Conservation (phyloP, 2,329 filamentous ascomycete genomes). For the Escovopsis sp. region DNA sequence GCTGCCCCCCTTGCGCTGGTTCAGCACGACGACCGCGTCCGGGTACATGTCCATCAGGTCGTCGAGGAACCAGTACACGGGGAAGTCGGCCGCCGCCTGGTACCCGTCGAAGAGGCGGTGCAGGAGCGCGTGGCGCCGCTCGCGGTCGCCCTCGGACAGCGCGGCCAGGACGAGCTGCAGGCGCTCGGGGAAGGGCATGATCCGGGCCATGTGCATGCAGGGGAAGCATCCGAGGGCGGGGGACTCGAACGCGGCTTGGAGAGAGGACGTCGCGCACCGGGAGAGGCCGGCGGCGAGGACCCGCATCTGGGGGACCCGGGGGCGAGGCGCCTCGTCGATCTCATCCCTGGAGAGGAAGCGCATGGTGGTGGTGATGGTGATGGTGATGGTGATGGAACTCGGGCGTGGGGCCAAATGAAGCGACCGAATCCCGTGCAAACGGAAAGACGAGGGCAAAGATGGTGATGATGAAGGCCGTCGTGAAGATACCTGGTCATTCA, state of each 20-base stretch:
- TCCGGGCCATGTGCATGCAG: conserved; percentile 20
- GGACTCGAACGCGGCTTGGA: conserved; percentile 18
- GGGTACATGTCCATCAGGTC: conserved; percentile 25
- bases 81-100: conserved; percentile 15
- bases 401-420: too few species aligned
- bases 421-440: too few species aligned
- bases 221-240: conserved; percentile 13
- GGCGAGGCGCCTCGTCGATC: conserved; percentile 6
- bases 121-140: conserved; percentile 15
- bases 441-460: too few species aligned
- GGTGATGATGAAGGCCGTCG: too few species aligned
- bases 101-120: conserved; percentile 17
- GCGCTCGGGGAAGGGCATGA: conserved; percentile 11
- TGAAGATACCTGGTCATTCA: too few species aligned
- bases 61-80: conserved; percentile 16
- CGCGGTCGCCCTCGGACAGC: conserved; percentile 12
- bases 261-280: conserved; percentile 20
- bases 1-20: conserved; percentile 12
- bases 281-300: conserved; percentile 18
- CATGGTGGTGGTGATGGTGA: not conserved
- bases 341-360: conserved; percentile 8
- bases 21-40: conserved; percentile 18
- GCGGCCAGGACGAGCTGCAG: conserved; percentile 13
- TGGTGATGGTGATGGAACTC: too few species aligned
- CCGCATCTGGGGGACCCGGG: conserved; percentile 8